Evolutionary conservation across 192 early-diverging fungal genomes (phyloP), one percentile per base, ranked within the genome.

Genomic region (Mortierella antarctica): DNA sequence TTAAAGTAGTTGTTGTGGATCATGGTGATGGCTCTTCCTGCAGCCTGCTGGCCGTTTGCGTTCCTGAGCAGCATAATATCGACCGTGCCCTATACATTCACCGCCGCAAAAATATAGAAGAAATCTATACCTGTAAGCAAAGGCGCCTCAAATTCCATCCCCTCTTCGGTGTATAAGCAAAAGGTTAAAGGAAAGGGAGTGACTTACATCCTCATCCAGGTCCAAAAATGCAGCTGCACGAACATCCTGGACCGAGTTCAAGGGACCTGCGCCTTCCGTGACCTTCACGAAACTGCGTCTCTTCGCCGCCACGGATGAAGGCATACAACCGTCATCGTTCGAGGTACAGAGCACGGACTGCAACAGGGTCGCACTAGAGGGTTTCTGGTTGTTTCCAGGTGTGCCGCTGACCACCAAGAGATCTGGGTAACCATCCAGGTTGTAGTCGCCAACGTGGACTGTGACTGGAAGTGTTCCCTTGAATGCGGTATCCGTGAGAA

Each of bases 361-460:
- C 31, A 96, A 69, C 9, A 97, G 67, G 2, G 93, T 88, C 9
- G 93, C 88, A 20, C 86, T 88, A 41, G 83, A 84, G 17, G 74
- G 65, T 6, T 60, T 70, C 15, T 67, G 47, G 17, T 74, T 69
- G 49, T 82, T 79, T n/a, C 65, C 60, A 2, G 61, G 39, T 44
- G 77, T 84, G 5, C 88, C 86, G 18, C 89, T 89, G 40, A 93
- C 77, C 0, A 95, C 86, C 54, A 98, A 77, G n/a, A 94, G 62
- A 82, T 98, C 97, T 0, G 96, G 94, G 74, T 93, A 97, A 20
- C 96, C 96, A 81, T 98, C 97, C 61, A 95, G 86, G 62, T 97
- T 93, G 68, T 92, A 92, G 65, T 98, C 97, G 39, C 93, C 92
- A 59, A 71, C 41, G 67, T 88, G 85, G 18, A 93, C 65, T 4